phyloP scores from a whole-genome alignment of 805 yeast genomes.

The Candida khao-thaluensis region DNA sequence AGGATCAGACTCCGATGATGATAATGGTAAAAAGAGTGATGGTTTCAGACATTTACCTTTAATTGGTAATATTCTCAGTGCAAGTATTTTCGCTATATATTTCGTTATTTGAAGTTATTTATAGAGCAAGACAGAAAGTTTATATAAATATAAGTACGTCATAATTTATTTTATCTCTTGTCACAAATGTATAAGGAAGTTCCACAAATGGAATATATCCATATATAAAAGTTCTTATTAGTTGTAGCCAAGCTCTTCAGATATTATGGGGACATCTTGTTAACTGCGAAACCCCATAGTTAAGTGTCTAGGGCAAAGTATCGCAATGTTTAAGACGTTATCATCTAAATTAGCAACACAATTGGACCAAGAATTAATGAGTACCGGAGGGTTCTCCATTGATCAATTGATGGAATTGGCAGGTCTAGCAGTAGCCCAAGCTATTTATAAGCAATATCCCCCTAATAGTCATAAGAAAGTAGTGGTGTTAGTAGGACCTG shows the following conservation, averaged over 20 bases:
- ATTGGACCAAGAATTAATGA: conserved; percentile 85
- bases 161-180: too few relatives aligned
- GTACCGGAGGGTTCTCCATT: conserved; percentile 73
- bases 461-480: conserved; percentile 45
- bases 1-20: conserved; percentile 1
- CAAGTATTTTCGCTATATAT: neutral
- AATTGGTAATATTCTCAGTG: neutral
- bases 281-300: too few relatives aligned
- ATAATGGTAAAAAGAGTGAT: conserved; percentile 4
- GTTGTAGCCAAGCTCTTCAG: too few relatives aligned
- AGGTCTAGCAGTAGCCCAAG: conserved; percentile 90
- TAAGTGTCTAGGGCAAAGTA: too few relatives aligned
- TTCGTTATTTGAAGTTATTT: neutral
- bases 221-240: too few relatives aligned
- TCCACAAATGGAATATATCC: too few relatives aligned
- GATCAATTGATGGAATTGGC: conserved; percentile 96
- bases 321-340: conserved; percentile 30
- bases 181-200: too few relatives aligned
- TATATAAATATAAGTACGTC: too few relatives aligned
- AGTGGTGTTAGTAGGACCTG: conserved; percentile 86
- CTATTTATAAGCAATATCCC: conserved; percentile 69
- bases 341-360: conserved; percentile 61
- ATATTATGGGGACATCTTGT: too few relatives aligned
- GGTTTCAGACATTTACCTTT: conserved; percentile 1
- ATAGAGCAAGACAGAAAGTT: too few relatives aligned